These are phyloP conservation scores for Emergomyces africanus DNA, from an alignment of 2,329 filamentous ascomycete genomes.

Conservation along the genomic window DNA sequence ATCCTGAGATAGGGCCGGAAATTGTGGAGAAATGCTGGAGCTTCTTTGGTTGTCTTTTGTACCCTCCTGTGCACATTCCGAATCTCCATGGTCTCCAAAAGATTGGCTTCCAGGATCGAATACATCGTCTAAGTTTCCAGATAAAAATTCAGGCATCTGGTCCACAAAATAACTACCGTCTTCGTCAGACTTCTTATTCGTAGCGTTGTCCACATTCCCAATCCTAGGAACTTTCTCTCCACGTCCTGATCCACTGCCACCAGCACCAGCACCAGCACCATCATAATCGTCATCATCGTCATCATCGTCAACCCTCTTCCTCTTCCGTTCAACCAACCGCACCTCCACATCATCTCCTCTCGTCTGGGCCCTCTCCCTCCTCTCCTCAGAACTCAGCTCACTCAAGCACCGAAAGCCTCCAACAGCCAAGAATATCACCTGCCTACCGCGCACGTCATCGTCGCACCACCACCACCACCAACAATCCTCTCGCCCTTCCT, in stretches of 20 bases:
- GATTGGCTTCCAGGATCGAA: background rate
- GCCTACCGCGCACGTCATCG: background rate
- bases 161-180: background rate
- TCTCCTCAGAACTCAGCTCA: background rate
- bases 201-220: background rate
- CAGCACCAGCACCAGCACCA: too few species aligned
- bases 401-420: constrained; percentile 11
- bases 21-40: background rate
- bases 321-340: background rate
- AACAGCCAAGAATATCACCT: constrained; percentile 16
- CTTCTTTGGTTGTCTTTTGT: background rate
- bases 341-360: background rate
- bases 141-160: background rate
- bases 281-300: background rate
- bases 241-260: background rate
- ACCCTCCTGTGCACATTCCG: background rate
- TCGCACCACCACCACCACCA: background rate
- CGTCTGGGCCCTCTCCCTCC: background rate
- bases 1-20: background rate
- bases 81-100: background rate
- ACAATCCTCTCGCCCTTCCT: constrained; percentile 12
- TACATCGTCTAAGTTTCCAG: background rate
- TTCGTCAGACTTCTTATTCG: background rate
- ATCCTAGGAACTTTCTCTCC: background rate
- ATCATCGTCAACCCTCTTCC: background rate